Evolutionary conservation across 2,329 filamentous ascomycete genomes (phyloP), one percentile per base, ranked within the genome.

Genomic region (Cladobotryum mycophilum): DNA sequence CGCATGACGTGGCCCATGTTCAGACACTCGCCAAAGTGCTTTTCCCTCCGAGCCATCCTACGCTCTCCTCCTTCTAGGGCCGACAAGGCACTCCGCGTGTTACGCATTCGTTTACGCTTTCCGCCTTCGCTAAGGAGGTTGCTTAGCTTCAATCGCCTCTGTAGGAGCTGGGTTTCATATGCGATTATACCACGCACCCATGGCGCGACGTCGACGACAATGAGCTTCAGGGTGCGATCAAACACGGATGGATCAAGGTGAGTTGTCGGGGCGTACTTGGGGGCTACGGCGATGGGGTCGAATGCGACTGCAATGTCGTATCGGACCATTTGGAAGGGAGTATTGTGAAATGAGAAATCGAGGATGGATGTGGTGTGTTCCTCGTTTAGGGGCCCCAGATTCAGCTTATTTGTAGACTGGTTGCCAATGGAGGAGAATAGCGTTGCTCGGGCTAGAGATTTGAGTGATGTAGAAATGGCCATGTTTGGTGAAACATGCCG

Each of bases 181-280:
- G 83, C 76, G 2, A 92, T 83, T 53, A 99, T 97, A 36, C 79
- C 77, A 11, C 95, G 86, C n/a, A 97, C 80, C 65, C 89, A 97
- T 0, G 95, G 93, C 0, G 90, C 91, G 2, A 97, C 74, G 56
- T 99, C 93, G 12, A 85, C 71, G 0, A 80, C 76, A 33, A 96
- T 81, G 17, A 84, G 73, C 1, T 68, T 65, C 59, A 86, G 71
- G 0, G 82, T 82, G 41, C 87, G 81, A 60, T 96, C 89, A 57
- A 96, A 89, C 0, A 86, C 82, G 0, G 88, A 91, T 0, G 86
- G 76, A 34, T 82, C 80, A 1, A 89, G 74, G 41, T 73, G 73
- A 7, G 61, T 57, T 14, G 60, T 59, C 15, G 57, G 44, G 49
- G 62, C 54, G 2, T 65, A 60, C 54, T 75, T 78, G 30, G 78